Evolutionary conservation across 495 filamentous ascomycete species (phyloP).

Genomic region (Cercophora sp.): DNA sequence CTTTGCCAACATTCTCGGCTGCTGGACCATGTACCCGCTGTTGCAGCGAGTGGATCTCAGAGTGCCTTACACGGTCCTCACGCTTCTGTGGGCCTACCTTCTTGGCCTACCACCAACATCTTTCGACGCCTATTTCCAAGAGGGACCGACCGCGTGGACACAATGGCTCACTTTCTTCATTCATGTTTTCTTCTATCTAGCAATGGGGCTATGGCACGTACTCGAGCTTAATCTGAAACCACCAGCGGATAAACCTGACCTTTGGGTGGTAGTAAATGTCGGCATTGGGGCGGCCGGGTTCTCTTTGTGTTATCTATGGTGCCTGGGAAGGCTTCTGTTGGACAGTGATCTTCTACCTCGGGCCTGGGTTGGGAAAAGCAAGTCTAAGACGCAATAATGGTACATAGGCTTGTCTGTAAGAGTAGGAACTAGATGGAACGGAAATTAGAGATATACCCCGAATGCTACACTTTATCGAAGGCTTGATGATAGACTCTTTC

Average conservation of each 20-base stretch:
- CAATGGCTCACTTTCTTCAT: slow-evolving; percentile 58
- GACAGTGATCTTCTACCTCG: slow-evolving; percentile 49
- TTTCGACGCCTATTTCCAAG: slow-evolving; percentile 58
- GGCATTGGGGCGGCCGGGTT: slow-evolving; percentile 82
- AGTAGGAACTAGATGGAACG: too few relatives aligned
- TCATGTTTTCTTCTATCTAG: slow-evolving; percentile 69
- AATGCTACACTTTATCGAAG: too few relatives aligned
- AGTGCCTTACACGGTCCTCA: slow-evolving; percentile 79
- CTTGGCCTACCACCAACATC: slow-evolving; percentile 79
- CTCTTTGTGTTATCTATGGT: slow-evolving; percentile 85
- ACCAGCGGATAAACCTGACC: slow-evolving; percentile 75
- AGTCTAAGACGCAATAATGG: slow-evolving; percentile 37
- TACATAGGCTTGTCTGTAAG: not conserved
- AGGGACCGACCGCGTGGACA: slow-evolving; percentile 39
- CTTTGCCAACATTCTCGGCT: slow-evolving; percentile 84
- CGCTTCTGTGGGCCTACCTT: slow-evolving; percentile 83
- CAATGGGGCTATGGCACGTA: slow-evolving; percentile 76
- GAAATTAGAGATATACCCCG: slow-evolving; percentile 6
- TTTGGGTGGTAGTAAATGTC: slow-evolving; percentile 91
- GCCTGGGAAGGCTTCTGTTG: slow-evolving; percentile 63
- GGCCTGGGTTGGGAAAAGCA: slow-evolving; percentile 25
- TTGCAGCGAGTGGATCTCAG: slow-evolving; percentile 77
- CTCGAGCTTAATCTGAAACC: slow-evolving; percentile 62
- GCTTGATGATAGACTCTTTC: too few relatives aligned
- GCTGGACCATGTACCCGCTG: slow-evolving; percentile 92